Evolutionary conservation across 129 eudicot genomes (phyloP).

Genomic region (Artemisia tridentata): DNA sequence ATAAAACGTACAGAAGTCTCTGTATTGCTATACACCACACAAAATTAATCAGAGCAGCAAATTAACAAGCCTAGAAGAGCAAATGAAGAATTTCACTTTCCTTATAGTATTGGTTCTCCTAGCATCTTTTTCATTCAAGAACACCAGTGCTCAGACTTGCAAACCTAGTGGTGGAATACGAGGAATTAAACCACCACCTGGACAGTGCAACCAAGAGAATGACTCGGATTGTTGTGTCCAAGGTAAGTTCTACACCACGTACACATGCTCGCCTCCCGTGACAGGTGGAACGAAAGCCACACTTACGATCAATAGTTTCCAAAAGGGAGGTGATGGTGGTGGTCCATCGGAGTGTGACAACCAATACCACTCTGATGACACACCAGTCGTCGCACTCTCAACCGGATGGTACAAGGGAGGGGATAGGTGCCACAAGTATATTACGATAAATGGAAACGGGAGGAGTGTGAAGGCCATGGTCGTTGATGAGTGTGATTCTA

Average conservation of each 20-base stretch:
- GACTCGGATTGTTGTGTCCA: constrained; percentile 45
- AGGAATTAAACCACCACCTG: constrained; percentile 42
- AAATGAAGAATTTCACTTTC: constrained; percentile 31
- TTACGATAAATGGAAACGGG: constrained; percentile 39
- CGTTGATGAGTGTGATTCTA: constrained; percentile 53
- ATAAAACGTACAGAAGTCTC: too few species aligned
- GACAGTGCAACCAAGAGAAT: constrained; percentile 37
- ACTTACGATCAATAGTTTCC: constrained; percentile 47
- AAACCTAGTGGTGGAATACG: constrained; percentile 41
- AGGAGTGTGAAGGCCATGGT: constrained; percentile 40
- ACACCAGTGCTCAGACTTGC: constrained; percentile 31
- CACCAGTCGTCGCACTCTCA: constrained; percentile 50
- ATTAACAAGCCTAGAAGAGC: not conserved
- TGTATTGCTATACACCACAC: not conserved
- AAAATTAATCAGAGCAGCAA: not conserved
- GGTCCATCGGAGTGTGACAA: constrained; percentile 52
- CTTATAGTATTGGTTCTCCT: constrained; percentile 19
- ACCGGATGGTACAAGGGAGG: constrained; percentile 55
- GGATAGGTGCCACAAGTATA: constrained; percentile 38
- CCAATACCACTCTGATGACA: constrained; percentile 40
- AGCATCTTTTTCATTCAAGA: not conserved
- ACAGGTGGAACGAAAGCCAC: constrained; percentile 35
- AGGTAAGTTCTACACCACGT: constrained; percentile 40
- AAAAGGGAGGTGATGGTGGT: constrained; percentile 51
- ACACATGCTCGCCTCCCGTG: constrained; percentile 48